A percentile compares a stretch with the other conserved stretches of the same genome.
These are phyloP conservation scores for Dichotomocladium elegans DNA, from an alignment of 371 early-diverging fungal species.

Conservation along the genomic window DNA sequence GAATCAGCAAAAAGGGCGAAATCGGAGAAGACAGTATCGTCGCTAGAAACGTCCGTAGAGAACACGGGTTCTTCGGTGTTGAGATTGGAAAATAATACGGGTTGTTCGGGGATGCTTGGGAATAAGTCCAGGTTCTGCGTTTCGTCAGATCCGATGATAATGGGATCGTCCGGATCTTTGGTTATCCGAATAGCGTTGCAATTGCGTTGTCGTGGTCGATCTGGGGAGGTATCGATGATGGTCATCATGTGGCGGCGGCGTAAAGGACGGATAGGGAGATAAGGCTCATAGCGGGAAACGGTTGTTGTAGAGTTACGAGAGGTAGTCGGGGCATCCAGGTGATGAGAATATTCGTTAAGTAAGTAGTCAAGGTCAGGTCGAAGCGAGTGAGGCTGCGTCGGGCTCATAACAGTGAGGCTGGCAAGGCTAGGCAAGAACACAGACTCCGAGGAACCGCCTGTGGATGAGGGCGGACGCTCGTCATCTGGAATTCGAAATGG, in stretches of 20 bases:
- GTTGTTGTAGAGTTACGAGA: not conserved
- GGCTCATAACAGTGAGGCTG: not conserved
- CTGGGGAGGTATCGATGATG: too few relatives aligned
- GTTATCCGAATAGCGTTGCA: not conserved
- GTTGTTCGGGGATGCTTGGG: slow-evolving; percentile 3
- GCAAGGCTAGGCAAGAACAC: slow-evolving; percentile 3
- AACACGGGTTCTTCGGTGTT: not conserved
- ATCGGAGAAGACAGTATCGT: slow-evolving; percentile 9
- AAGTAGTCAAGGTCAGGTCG: not conserved
- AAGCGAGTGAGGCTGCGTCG: not conserved
- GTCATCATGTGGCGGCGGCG: not conserved
- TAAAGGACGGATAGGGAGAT: not conserved
- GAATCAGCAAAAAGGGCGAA: slow-evolving; percentile 4
- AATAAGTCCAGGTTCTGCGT: slow-evolving; percentile 5
- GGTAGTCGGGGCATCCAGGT: not conserved
- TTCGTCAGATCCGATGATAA: too few relatives aligned
- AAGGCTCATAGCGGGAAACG: not conserved
- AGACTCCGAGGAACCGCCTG: not conserved
- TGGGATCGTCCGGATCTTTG: slow-evolving; percentile 1
- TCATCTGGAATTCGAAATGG: not conserved
- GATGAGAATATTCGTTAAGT: too few relatives aligned
- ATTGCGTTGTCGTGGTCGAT: not conserved
- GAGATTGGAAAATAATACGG: not conserved
- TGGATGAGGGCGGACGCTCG: not conserved
- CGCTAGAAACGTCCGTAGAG: slow-evolving; percentile 1